Percentiles rank a stretch among this genome's conserved stretches.
Conservation (phyloP, 345 rosid genomes). For the Aquilaria yunnanensis region DNA sequence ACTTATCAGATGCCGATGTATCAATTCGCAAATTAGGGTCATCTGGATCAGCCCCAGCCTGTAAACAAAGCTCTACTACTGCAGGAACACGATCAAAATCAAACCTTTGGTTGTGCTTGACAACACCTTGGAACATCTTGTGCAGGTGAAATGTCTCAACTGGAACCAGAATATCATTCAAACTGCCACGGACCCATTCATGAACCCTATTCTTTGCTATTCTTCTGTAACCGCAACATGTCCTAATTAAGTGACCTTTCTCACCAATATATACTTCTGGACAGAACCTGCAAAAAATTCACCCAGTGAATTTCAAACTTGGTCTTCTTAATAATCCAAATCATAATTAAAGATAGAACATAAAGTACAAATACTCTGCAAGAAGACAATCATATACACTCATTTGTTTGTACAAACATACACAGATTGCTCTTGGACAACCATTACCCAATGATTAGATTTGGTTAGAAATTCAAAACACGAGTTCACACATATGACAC, state of each 20-base stretch:
- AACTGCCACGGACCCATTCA: slow-evolving; percentile 70
- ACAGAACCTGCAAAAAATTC: slow-evolving; percentile 56
- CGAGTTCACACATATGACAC: too few relatives aligned
- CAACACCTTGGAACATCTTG: slow-evolving; percentile 53
- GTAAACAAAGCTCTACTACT: slow-evolving; percentile 75
- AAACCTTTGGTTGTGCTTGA: slow-evolving; percentile 64
- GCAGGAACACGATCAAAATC: slow-evolving; percentile 79
- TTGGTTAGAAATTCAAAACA: not conserved
- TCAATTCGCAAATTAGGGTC: slow-evolving; percentile 20
- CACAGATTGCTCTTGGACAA: too few relatives aligned
- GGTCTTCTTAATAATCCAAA: not conserved
- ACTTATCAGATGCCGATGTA: slow-evolving; percentile 11
- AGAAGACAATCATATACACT: not conserved
- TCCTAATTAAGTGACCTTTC: slow-evolving; percentile 77
- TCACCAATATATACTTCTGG: slow-evolving; percentile 76
- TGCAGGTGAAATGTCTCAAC: slow-evolving; percentile 61
- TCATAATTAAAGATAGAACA: not conserved
- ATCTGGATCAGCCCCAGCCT: slow-evolving; percentile 60
- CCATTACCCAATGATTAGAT: not conserved
- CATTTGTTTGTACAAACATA: not conserved
- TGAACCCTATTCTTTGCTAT: slow-evolving; percentile 59
- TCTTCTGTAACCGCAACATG: slow-evolving; percentile 63
- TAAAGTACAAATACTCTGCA: not conserved
- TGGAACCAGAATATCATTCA: slow-evolving; percentile 62
- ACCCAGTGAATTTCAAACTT: slow-evolving; percentile 1